Conservation (phyloP, 441 rosid species). For the Breynia disticha region DNA sequence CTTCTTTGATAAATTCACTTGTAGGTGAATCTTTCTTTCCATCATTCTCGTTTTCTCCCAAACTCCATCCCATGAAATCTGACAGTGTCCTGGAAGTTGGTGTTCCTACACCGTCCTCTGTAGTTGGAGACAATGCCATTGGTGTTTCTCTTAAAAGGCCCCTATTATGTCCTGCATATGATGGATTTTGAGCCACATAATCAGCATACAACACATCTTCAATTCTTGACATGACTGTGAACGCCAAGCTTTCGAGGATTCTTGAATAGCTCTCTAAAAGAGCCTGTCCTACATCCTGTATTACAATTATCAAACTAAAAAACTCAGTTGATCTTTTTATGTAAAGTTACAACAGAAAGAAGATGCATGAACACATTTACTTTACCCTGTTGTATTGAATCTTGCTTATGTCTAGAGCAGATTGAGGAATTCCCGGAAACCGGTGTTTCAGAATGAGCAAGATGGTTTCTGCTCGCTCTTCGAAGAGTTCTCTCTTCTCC, state of each 20-base stretch:
- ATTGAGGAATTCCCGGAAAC: conserved; percentile 84
- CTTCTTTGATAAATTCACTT: conserved; percentile 25
- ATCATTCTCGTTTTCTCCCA: conserved; percentile 31
- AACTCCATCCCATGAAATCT: conserved; percentile 84
- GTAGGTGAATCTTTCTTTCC: conserved; percentile 25
- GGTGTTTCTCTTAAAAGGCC: conserved; percentile 16
- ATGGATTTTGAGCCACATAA: conserved; percentile 42
- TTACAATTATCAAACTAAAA: conserved; percentile 2
- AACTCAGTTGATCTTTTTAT: neutral
- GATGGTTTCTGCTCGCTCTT: conserved; percentile 93
- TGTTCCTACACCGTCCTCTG: conserved; percentile 22
- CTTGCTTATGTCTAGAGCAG: conserved; percentile 84
- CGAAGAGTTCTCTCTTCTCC: conserved; percentile 85
- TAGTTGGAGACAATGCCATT: conserved; percentile 4
- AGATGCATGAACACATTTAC: no score
- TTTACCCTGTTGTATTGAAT: conserved; percentile 76
- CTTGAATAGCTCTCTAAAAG: conserved; percentile 88
- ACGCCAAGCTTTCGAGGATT: conserved; percentile 87
- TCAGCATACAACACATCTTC: conserved; percentile 86
- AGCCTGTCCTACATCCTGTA: conserved; percentile 90
- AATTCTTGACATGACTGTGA: conserved; percentile 64
- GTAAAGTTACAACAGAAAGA: no score
- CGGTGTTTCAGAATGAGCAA: conserved; percentile 69
- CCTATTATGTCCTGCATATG: conserved; percentile 30
- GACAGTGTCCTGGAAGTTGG: conserved; percentile 43